Evolutionary conservation across 306 rosid species (phyloP).

Genomic region (Abrus precatorius): DNA sequence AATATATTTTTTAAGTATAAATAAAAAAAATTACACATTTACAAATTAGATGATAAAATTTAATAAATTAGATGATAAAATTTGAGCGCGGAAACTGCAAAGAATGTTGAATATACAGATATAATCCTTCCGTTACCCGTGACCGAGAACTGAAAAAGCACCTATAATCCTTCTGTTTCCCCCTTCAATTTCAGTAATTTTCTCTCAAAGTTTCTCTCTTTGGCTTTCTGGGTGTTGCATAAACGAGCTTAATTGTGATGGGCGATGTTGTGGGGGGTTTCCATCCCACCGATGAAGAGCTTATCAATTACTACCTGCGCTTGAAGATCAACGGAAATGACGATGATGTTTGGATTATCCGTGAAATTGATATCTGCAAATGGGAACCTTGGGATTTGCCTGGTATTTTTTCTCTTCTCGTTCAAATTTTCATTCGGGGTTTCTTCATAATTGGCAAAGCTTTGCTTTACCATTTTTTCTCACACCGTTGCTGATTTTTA

Average conservation of each 20-base stretch:
- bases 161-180: slow-evolving; percentile 41
- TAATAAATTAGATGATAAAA: no score
- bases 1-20: no score
- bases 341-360: slow-evolving; percentile 73
- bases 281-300: slow-evolving; percentile 89
- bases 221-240: not conserved
- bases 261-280: slow-evolving; percentile 52
- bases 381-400: slow-evolving; percentile 99
- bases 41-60: no score
- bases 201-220: slow-evolving; percentile 5
- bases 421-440: not conserved
- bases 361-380: slow-evolving; percentile 93
- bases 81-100: no score
- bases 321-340: slow-evolving; percentile 81
- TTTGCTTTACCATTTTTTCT: slow-evolving; percentile 10
- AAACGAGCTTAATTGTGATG: slow-evolving; percentile 16
- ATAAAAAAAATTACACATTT: no score
- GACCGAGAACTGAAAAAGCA: slow-evolving; percentile 22
- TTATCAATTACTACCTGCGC: slow-evolving; percentile 77
- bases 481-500: not conserved
- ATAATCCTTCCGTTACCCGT: not conserved
- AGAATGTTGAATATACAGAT: no score
- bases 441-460: slow-evolving; percentile 11
- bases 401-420: slow-evolving; percentile 49
- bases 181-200: not conserved